A percentile compares a stretch with the other conserved stretches of the same genome.
Evolutionary conservation across 257 asterid genomes (phyloP).

Genomic region (Hygrophila difformis): DNA sequence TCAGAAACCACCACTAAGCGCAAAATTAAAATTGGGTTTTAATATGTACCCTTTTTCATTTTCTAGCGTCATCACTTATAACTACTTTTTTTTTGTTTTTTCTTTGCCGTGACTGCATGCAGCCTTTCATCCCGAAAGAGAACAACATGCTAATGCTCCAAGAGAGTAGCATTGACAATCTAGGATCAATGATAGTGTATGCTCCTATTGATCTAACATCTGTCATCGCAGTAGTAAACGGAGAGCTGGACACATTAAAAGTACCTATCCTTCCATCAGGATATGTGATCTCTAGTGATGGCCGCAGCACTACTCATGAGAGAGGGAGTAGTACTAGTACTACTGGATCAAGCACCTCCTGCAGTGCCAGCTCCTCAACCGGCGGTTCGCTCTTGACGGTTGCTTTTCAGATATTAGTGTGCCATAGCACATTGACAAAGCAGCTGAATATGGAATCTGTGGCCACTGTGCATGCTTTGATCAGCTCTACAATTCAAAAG

Average conservation of each 20-base stretch:
- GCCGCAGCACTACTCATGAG: constrained; percentile 23
- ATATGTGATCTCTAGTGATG: constrained; percentile 45
- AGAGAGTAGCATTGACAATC: constrained; percentile 44
- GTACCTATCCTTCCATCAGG: constrained; percentile 60
- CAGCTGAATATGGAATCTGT: constrained; percentile 39
- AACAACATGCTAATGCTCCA: constrained; percentile 43
- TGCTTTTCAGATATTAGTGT: constrained; percentile 40
- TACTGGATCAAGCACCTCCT: constrained; percentile 9
- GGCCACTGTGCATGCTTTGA: constrained; percentile 29
- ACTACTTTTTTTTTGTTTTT: no score
- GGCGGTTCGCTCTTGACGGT: constrained; percentile 48
- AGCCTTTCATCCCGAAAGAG: constrained; percentile 43
- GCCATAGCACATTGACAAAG: constrained; percentile 20
- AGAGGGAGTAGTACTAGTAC: no score
- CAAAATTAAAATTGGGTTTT: no score
- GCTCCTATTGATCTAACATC: constrained; percentile 32
- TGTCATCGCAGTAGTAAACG: constrained; percentile 25
- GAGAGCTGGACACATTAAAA: constrained; percentile 28
- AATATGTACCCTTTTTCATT: no score
- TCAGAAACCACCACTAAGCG: no score
- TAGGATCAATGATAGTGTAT: constrained; percentile 45
- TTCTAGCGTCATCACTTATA: no score
- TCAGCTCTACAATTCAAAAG: constrained; percentile 43
- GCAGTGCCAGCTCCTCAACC: constrained; percentile 11
- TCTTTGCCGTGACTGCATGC: no score